A percentile compares a stretch with the other conserved stretches of the same genome.
phyloP scores from a whole-genome alignment of 2,329 filamentous ascomycete genomes.

The Talaromyces sp. region DNA sequence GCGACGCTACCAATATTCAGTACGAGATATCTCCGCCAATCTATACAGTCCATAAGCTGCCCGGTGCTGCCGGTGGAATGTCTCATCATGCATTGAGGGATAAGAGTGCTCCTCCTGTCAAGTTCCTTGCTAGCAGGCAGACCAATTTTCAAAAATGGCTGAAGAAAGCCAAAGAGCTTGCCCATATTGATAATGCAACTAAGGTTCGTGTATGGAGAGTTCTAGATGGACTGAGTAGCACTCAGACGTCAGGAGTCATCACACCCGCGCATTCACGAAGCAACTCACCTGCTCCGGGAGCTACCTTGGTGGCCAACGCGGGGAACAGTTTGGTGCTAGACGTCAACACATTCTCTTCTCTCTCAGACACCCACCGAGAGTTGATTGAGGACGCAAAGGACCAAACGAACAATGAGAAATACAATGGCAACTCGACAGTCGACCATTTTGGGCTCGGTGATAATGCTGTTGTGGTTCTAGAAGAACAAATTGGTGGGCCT shows the following conservation, averaged over 20 bases:
- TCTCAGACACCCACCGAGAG: conserved; percentile 61
- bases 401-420: conserved; percentile 66
- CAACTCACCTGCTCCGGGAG: conserved; percentile 41
- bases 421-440: conserved; percentile 68
- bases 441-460: conserved; percentile 62
- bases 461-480: conserved; percentile 73
- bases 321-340: conserved; percentile 56
- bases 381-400: conserved; percentile 60
- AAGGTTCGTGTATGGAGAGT: conserved; percentile 76
- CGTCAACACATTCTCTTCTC: conserved; percentile 56
- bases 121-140: conserved; percentile 65
- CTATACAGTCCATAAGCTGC: conserved; percentile 77
- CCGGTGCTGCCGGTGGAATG: conserved; percentile 52
- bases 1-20: conserved; percentile 61
- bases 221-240: conserved; percentile 40
- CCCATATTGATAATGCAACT: conserved; percentile 61
- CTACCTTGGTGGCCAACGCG: conserved; percentile 37
- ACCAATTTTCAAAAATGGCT: conserved; percentile 70
- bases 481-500: conserved; percentile 62
- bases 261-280: conserved; percentile 43
- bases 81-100: conserved; percentile 58
- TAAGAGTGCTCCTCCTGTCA: conserved; percentile 56
- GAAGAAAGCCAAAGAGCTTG: conserved; percentile 62
- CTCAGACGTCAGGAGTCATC: conserved; percentile 39
- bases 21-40: conserved; percentile 83